Percentiles rank a stretch among this genome's conserved stretches.
These are phyloP conservation scores for Arctium lappa DNA, from an alignment of 129 eudicot species.

Conservation along the genomic window DNA sequence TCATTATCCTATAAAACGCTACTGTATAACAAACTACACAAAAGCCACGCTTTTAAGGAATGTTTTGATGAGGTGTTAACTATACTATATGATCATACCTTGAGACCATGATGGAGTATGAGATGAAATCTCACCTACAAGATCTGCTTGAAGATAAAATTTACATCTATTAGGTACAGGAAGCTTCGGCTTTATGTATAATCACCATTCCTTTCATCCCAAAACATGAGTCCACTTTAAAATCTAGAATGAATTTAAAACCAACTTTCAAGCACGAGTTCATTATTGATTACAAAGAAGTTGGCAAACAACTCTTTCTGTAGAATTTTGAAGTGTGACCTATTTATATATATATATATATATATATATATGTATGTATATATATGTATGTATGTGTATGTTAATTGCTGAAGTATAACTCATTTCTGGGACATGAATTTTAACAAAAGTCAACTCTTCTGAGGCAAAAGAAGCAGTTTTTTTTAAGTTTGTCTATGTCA, in stretches of 20 bases:
- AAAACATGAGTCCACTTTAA: background rate
- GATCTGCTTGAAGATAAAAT: background rate
- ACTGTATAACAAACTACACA: slow-evolving; percentile 20
- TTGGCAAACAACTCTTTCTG: background rate
- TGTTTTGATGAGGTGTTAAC: background rate
- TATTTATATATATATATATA: background rate
- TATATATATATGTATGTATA: background rate
- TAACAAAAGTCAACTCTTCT: background rate
- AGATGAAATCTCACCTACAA: background rate
- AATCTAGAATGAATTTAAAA: background rate
- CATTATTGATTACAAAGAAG: background rate
- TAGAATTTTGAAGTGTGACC: background rate
- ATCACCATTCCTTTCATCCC: background rate
- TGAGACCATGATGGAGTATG: background rate
- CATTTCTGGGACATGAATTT: background rate
- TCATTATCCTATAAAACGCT: slow-evolving; percentile 37
- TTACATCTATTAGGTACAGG: background rate
- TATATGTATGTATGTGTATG: background rate
- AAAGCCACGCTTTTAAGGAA: background rate
- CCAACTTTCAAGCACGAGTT: background rate
- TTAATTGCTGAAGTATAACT: background rate
- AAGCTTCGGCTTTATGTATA: background rate
- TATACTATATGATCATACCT: slow-evolving; percentile 1
- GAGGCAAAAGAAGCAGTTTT: background rate
- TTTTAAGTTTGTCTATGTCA: background rate